A percentile compares a stretch with the other conserved stretches of the same genome.
phyloP scores from a whole-genome alignment of 1,139 yeast species.

The Blastobotrys aristatus region DNA sequence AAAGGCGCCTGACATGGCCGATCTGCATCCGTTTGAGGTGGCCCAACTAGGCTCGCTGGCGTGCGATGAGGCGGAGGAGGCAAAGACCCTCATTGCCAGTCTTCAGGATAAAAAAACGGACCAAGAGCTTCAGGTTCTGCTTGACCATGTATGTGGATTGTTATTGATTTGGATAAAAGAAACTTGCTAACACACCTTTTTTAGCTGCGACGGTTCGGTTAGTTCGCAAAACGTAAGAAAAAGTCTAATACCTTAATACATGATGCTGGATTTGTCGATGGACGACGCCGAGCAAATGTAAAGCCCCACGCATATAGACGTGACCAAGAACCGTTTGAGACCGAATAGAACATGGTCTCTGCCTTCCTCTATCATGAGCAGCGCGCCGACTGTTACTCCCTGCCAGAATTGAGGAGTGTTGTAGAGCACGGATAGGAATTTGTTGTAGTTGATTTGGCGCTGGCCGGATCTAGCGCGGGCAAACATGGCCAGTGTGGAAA shows the following conservation, averaged over 20 bases:
- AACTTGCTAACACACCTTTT: neutral
- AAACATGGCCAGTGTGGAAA: neutral
- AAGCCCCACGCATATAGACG: neutral
- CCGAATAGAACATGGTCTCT: neutral
- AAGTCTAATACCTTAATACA: neutral
- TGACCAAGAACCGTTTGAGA: constrained; percentile 1
- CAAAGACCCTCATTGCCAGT: constrained; percentile 89
- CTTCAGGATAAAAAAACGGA: constrained; percentile 74
- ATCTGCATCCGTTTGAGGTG: constrained; percentile 89
- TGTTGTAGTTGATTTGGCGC: neutral
- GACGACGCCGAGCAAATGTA: neutral
- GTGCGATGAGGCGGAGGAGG: constrained; percentile 97
- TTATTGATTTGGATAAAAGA: neutral
- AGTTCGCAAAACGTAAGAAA: constrained; percentile 1
- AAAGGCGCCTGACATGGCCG: constrained; percentile 59
- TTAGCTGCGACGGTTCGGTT: constrained; percentile 31
- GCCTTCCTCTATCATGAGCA: neutral
- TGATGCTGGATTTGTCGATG: no score
- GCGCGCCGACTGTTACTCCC: neutral
- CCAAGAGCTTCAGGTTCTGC: constrained; percentile 77
- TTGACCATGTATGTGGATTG: constrained; percentile 55
- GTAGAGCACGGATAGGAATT: neutral
- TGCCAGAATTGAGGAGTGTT: neutral
- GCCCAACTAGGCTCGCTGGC: constrained; percentile 89
- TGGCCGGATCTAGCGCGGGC: neutral